Conservation (phyloP, 192 early-diverging fungal genomes). For the Pilaira anomala region DNA sequence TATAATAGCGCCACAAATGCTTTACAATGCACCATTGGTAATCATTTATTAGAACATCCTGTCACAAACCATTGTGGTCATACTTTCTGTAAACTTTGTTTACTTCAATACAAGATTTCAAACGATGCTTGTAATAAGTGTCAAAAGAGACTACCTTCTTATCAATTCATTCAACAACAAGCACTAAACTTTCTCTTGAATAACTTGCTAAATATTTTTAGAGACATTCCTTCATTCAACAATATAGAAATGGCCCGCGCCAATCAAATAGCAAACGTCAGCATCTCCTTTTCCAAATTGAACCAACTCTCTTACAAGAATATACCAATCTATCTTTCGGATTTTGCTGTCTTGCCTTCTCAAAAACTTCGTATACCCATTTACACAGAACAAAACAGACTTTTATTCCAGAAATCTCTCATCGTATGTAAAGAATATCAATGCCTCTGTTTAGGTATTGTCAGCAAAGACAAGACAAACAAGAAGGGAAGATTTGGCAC, state of each 20-base stretch:
- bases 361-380: conserved; percentile 14
- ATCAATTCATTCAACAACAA: conserved; percentile 4
- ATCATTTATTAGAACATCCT: conserved; percentile 1
- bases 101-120: conserved; percentile 2
- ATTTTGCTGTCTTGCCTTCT: conserved; percentile 2
- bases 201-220: not conserved
- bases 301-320: not conserved
- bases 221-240: not conserved
- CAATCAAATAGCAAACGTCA: not conserved
- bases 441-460: conserved; percentile 2
- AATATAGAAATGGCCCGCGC: not conserved
- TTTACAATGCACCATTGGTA: not conserved
- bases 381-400: not conserved
- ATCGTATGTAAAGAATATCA: not conserved
- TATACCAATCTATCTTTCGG: conserved; percentile 1
- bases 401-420: not conserved
- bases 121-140: conserved; percentile 10
- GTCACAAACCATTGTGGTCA: conserved; percentile 21
- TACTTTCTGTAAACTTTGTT: conserved; percentile 19
- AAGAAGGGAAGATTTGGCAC: conserved; percentile 4
- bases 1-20: not conserved
- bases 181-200: not conserved
- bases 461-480: not conserved
- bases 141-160: conserved; percentile 1
- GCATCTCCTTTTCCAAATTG: not conserved